Base-by-base conservation (phyloP, 2,329 filamentous ascomycete species). In the Fonsecaea erecta region DNA sequence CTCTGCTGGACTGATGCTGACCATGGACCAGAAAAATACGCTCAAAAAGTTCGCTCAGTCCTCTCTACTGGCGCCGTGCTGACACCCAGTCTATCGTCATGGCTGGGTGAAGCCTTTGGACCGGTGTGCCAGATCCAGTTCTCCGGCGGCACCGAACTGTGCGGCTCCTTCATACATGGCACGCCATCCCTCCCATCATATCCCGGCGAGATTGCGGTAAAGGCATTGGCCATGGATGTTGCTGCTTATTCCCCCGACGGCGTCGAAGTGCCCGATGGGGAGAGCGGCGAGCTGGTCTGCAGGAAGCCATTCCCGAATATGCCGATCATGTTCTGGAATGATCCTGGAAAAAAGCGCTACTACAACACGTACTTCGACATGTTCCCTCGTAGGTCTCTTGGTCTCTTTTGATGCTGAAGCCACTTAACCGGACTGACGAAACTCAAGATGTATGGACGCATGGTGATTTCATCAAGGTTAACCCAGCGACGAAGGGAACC, bases 291-390 rank as follows among this genome's bases (percentile, higher is more conserved):
- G 72, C 83, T 95, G 3, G 90, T 94, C 0, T 88, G 87, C 8
- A 86, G 86, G 0, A 79, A 79, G 0, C 81, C 89, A 0, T 94
- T 94, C 71, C 91, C 91, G n/a, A 93, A 91, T 68, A 85, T 91
- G 65, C 91, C 91, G 0, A 80, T 87, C 40, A 86, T 79, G 70
- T 86, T 90, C 72, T 90, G 87, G 85, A 74, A 76, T 3, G 72
- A 82, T 0, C 75, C 80, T 0, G 82, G 81, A 0, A 83, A 83
- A 0, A 79, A 83, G 1, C 86, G 84, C 67, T 90, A 88, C 51
- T 73, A 71, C 37, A 71, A 73, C 51, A 70, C 74, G 0, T 77
- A 70, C 37, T 70, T 69, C 37, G 46, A 26, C 30, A 53, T 28
- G 30, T 69, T 62, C 34, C 32, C 32, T n/a, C 51, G 59, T 62